Percentiles rank a stretch among this genome's conserved stretches.
Evolutionary conservation across 2,329 filamentous ascomycete species (phyloP).

Genomic region (Ascochyta rabiei): DNA sequence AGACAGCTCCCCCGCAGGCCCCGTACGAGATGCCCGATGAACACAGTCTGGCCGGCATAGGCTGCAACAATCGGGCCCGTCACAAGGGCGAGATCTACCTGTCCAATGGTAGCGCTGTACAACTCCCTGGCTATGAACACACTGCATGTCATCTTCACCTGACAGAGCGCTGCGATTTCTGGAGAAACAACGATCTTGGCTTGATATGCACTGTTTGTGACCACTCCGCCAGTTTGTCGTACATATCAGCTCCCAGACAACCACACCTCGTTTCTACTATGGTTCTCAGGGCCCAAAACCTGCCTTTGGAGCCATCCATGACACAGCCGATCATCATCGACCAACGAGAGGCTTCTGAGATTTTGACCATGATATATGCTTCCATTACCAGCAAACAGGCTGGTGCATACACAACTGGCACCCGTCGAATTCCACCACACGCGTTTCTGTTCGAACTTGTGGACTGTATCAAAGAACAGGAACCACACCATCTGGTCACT

Average conservation of each 20-base stretch:
- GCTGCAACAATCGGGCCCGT: background rate
- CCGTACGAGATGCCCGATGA: background rate
- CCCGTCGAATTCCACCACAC: background rate
- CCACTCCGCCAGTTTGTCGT: background rate
- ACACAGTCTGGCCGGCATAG: background rate
- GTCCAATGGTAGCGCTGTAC: background rate
- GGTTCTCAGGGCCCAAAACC: background rate
- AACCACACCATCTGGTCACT: background rate
- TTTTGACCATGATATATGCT: background rate
- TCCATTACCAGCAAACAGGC: background rate
- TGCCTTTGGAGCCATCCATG: background rate
- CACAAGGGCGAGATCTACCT: background rate
- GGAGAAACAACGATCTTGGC: background rate
- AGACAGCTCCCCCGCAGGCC: background rate
- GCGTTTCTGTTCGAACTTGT: background rate
- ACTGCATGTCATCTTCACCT: background rate
- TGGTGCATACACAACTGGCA: background rate
- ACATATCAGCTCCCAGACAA: background rate
- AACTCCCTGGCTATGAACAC: background rate
- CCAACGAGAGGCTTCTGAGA: background rate
- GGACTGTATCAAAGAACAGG: background rate
- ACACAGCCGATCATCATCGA: background rate
- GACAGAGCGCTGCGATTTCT: background rate
- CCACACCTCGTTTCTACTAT: background rate
- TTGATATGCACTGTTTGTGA: background rate